A percentile compares a stretch with the other conserved stretches of the same genome.
Conservation (phyloP, 495 filamentous ascomycete genomes). For the Hypomontagnella monticulosa region DNA sequence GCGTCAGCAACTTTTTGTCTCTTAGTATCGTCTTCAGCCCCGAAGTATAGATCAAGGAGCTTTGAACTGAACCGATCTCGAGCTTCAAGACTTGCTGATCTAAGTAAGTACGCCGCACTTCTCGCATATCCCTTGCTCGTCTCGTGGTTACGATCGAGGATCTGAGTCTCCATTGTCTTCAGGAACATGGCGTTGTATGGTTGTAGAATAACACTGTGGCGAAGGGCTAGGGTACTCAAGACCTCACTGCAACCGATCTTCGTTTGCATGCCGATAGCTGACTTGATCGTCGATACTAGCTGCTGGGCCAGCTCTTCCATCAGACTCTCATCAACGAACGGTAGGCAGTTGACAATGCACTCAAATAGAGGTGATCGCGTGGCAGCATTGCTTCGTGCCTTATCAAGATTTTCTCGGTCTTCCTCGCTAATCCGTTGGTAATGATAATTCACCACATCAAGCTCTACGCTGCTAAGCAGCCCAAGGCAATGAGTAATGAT, state of each 20-base stretch:
- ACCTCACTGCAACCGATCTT: constrained; percentile 91
- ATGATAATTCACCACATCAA: constrained; percentile 86
- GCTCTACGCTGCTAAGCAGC: constrained; percentile 86
- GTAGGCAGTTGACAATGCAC: constrained; percentile 88
- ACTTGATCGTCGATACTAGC: constrained; percentile 81
- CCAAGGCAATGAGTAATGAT: constrained; percentile 83
- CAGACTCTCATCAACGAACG: constrained; percentile 78
- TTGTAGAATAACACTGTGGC: constrained; percentile 75
- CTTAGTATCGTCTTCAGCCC: constrained; percentile 75
- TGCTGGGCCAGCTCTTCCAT: constrained; percentile 76
- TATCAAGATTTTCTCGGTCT: constrained; percentile 85
- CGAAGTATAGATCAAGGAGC: constrained; percentile 78
- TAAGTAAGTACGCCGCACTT: constrained; percentile 83
- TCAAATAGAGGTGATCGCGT: constrained; percentile 91
- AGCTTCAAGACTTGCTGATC: constrained; percentile 74
- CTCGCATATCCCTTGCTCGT: constrained; percentile 86
- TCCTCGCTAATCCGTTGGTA: constrained; percentile 91
- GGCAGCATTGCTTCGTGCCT: constrained; percentile 78
- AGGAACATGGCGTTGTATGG: constrained; percentile 83
- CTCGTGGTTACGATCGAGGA: constrained; percentile 90
- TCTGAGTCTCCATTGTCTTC: constrained; percentile 76
- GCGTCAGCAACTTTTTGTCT: constrained; percentile 82
- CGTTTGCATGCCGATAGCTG: constrained; percentile 87
- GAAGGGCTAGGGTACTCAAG: constrained; percentile 85
- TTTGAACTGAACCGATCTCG: constrained; percentile 72